phyloP scores from a whole-genome alignment of 2,329 filamentous ascomycete genomes.

The Myriosclerotinia duriaeana region DNA sequence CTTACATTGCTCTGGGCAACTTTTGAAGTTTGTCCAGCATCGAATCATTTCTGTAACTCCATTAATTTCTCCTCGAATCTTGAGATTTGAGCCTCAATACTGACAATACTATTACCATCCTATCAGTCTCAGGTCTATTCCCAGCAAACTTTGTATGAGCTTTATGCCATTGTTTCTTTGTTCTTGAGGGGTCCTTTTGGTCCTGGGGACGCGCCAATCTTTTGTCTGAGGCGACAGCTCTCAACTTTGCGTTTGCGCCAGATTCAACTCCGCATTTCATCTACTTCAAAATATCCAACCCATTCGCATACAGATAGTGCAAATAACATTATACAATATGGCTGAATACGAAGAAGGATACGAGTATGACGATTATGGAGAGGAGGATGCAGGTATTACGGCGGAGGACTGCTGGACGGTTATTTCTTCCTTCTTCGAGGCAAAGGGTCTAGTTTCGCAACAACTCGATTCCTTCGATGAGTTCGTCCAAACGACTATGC shows the following conservation, averaged over 20 bases:
- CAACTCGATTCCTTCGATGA: conserved; percentile 98
- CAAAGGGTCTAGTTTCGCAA: conserved; percentile 93
- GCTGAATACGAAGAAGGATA: conserved; percentile 53
- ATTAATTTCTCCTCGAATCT: conserved; percentile 16
- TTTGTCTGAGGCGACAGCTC: conserved; percentile 23
- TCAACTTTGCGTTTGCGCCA: conserved; percentile 23
- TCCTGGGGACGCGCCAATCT: conserved; percentile 24
- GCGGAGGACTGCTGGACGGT: conserved; percentile 98
- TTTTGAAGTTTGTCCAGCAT: conserved; percentile 11
- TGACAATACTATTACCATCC: background rate
- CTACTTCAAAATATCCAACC: background rate
- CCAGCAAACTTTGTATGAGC: conserved; percentile 15
- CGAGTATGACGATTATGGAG: conserved; percentile 66
- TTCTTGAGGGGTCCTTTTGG: conserved; percentile 27
- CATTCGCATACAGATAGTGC: conserved; percentile 4
- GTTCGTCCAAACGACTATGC: conserved; percentile 90
- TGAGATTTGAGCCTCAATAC: conserved; percentile 13
- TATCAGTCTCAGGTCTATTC: background rate
- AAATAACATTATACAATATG: conserved; percentile 33
- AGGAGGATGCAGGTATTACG: conserved; percentile 72
- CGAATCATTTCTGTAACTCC: conserved; percentile 19
- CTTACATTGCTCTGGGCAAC: conserved; percentile 16
- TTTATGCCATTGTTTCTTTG: conserved; percentile 28
- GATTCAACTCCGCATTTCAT: conserved; percentile 6
- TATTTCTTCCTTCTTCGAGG: conserved; percentile 94